Evolutionary conservation across 2,329 filamentous ascomycete genomes (phyloP), one percentile per base, ranked within the genome.

Genomic region (Pezicula carpinea): DNA sequence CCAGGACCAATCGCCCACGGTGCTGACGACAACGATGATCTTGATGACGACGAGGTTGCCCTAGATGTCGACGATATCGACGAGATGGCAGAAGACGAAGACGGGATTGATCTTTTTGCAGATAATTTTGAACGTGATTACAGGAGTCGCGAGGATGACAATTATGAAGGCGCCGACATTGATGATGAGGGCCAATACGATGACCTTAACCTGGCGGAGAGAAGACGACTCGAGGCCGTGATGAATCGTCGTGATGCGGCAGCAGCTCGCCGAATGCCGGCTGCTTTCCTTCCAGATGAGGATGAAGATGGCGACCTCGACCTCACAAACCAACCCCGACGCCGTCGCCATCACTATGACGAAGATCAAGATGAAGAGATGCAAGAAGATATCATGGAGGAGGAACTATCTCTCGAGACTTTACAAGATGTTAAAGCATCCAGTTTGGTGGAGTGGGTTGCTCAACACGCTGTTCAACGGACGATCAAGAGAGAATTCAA

Each of bases 401-500:
- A 95, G 66, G 91, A 97, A 66, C 79, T 99, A 17, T 91, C 91
- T 2, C 79, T 97, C 0, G 92, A 97, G 68, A 89, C 89, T 11
- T 75, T 99, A 35, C 83, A 87, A 52, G 93, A 99, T 65, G 85
- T 97, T 54, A 99, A 99, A 66, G 90, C 93, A 15, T 80, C 89
- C 15, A 96, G 87, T 57, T 74, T 99, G 62, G 95, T 90, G 0
- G 93, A 99, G 55, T 99, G 95, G 95, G 87, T 99, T 35, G 84
- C 89, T 13, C 85, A 91, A 58, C 88, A 89, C 3, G 82, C 89
- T 13, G 93, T 99, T 11, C 89, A 96, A 68, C 82, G 89, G 57
- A 95, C 91, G 1, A 93, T 99, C 67, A 91, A 90, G 64, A 82
- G 92, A 60, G 93, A 99, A 68, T 99, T 99, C 80, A 96, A 95